Evolutionary conservation across 1,284 basidiomycete genomes (phyloP).

Genomic region (Naganishia sp.): DNA sequence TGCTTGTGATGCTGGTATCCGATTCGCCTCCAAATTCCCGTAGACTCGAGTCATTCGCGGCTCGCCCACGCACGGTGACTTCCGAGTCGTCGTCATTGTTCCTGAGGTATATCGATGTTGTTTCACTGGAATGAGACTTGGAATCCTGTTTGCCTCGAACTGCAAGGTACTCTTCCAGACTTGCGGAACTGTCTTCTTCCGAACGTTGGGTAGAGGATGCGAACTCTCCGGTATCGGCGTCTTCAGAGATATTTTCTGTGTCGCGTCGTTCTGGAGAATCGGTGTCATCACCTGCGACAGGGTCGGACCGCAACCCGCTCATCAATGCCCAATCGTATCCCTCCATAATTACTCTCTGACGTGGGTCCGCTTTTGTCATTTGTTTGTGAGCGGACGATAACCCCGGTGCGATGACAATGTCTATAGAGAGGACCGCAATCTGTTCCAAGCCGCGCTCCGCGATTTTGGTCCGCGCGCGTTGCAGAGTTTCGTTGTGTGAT

Average conservation of each 20-base stretch:
- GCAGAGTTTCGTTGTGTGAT: conserved; percentile 7
- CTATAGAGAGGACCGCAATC: conserved; percentile 12
- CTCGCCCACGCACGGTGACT: not conserved
- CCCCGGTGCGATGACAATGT: conserved; percentile 20
- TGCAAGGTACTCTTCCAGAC: not conserved
- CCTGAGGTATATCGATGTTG: too few species aligned
- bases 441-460: conserved; percentile 12
- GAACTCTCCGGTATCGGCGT: too few species aligned
- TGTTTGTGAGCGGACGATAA: conserved; percentile 21
- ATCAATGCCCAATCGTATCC: conserved; percentile 27
- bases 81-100: not conserved
- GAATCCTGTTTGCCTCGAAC: not conserved
- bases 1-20: too few species aligned
- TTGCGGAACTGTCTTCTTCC: not conserved
- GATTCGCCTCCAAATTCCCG: too few species aligned
- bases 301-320: conserved; percentile 23
- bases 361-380: conserved; percentile 11
- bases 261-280: not conserved
- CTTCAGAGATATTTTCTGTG: too few species aligned
- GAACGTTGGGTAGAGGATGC: not conserved
- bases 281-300: not conserved
- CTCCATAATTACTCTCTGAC: conserved; percentile 24
- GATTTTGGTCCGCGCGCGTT: not conserved
- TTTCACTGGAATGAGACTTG: too few species aligned
- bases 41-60: not conserved